These are phyloP conservation scores for Santalum album DNA, from an alignment of 164 flowering plant species.

Conservation along the genomic window DNA sequence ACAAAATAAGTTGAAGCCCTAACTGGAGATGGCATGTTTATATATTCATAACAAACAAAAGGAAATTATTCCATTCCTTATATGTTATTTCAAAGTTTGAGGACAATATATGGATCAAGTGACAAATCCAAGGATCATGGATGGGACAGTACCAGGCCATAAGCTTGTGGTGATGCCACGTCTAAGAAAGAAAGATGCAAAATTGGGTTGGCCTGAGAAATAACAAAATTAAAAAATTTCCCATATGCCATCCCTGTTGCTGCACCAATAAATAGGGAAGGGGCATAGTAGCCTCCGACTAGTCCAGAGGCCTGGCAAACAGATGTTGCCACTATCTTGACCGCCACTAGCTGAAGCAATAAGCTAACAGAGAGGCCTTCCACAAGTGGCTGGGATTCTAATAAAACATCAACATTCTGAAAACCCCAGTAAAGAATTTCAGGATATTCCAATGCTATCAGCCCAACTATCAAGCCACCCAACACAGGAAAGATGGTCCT, in stretches of 20 bases:
- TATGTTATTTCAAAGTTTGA: no score
- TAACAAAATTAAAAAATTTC: constrained; percentile 38
- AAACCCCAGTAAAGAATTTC: constrained; percentile 96
- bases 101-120: no score
- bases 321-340: constrained; percentile 75
- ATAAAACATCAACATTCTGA: constrained; percentile 75
- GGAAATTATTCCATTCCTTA: no score
- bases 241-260: constrained; percentile 98
- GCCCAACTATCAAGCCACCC: constrained; percentile 70
- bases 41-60: no score
- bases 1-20: no score
- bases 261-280: constrained; percentile 90
- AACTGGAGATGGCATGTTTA: no score
- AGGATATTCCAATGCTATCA: constrained; percentile 82
- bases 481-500: constrained; percentile 56
- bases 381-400: constrained; percentile 75
- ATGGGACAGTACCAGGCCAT: constrained; percentile 70
- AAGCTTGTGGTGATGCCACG: constrained; percentile 96
- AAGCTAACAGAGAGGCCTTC: constrained; percentile 57
- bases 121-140: no score
- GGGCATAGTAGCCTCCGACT: constrained; percentile 97
- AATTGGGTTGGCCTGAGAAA: constrained; percentile 44
- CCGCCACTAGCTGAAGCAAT: constrained; percentile 70
- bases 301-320: constrained; percentile 83
- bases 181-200: constrained; percentile 63